phyloP scores from a whole-genome alignment of 2,329 filamentous ascomycete genomes.

The Aphanoascus verrucosus region DNA sequence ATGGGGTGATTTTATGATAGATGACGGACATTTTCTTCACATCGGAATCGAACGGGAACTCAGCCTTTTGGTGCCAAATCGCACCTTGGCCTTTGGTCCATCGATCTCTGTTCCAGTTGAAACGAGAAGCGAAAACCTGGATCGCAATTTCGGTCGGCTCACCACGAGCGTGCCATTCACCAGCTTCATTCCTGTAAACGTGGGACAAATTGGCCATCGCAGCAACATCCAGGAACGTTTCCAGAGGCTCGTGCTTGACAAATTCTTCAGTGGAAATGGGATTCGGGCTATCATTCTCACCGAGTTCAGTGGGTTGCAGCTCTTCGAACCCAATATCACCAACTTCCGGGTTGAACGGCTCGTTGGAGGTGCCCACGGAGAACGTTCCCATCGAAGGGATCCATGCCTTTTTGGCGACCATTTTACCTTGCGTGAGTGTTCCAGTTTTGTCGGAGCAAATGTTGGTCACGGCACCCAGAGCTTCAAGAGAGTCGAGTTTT shows the following conservation, averaged over 20 bases:
- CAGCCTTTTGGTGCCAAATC: constrained; percentile 50
- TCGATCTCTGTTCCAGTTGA: constrained; percentile 49
- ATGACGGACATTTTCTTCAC: constrained; percentile 70
- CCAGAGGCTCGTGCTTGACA: constrained; percentile 41
- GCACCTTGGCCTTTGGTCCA: constrained; percentile 43
- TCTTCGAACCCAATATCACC: constrained; percentile 38
- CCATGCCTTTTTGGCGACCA: constrained; percentile 53
- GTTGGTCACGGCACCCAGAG: constrained; percentile 52
- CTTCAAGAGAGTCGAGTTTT: constrained; percentile 48
- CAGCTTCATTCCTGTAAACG: constrained; percentile 45
- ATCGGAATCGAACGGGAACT: constrained; percentile 64
- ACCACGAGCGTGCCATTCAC: constrained; percentile 53
- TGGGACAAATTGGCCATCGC: constrained; percentile 56
- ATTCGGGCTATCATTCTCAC: constrained; percentile 20
- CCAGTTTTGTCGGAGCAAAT: constrained; percentile 51
- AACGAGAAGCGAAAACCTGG: constrained; percentile 61
- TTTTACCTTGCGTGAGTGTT: constrained; percentile 53
- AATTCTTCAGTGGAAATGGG: constrained; percentile 26
- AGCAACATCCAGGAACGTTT: constrained; percentile 51
- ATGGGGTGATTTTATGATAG: constrained; percentile 33
- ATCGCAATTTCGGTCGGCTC: constrained; percentile 65
- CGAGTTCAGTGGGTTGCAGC: constrained; percentile 23
- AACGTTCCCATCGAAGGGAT: constrained; percentile 49
- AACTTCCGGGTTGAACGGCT: constrained; percentile 48
- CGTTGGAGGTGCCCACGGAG: constrained; percentile 45